Evolutionary conservation across 1,139 yeast species (phyloP).

Genomic region (Pneumocystis murina): DNA sequence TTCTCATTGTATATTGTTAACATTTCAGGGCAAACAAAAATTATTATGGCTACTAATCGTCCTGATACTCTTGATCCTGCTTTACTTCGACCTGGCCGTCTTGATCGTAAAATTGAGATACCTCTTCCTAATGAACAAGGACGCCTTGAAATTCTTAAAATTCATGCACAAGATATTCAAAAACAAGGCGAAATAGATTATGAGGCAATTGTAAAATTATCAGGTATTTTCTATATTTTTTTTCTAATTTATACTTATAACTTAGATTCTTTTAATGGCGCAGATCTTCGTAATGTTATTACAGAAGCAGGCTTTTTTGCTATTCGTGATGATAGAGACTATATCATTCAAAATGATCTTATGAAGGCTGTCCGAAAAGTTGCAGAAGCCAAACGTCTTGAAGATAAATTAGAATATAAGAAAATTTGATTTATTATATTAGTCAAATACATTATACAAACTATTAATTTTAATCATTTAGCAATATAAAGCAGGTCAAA

Average conservation of each 20-base stretch:
- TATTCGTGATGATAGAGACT: constrained; percentile 92
- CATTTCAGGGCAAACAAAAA: constrained; percentile 55
- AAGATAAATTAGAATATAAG: constrained; percentile 82
- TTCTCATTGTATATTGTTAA: background rate
- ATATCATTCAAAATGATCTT: constrained; percentile 80
- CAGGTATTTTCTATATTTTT: background rate
- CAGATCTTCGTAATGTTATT: constrained; percentile 90
- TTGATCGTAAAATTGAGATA: constrained; percentile 93
- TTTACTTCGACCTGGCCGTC: constrained; percentile 90
- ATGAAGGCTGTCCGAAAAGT: constrained; percentile 98
- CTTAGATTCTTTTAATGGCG: constrained; percentile 92
- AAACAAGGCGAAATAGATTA: constrained; percentile 94
- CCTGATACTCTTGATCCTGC: constrained; percentile 99
- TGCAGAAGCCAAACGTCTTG: constrained; percentile 90
- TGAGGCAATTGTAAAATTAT: constrained; percentile 91
- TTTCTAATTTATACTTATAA: constrained; percentile 12
- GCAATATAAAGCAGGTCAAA: background rate
- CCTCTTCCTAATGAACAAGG: constrained; percentile 96
- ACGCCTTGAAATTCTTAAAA: constrained; percentile 83
- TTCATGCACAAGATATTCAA: constrained; percentile 72
- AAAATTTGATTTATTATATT: background rate
- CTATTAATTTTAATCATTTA: background rate
- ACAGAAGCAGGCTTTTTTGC: constrained; percentile 99
- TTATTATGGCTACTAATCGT: constrained; percentile 97
- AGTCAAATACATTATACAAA: background rate